Evolutionary conservation across 169 alveolate species (phyloP).

Genomic region (Cryptosporidium parvum): DNA sequence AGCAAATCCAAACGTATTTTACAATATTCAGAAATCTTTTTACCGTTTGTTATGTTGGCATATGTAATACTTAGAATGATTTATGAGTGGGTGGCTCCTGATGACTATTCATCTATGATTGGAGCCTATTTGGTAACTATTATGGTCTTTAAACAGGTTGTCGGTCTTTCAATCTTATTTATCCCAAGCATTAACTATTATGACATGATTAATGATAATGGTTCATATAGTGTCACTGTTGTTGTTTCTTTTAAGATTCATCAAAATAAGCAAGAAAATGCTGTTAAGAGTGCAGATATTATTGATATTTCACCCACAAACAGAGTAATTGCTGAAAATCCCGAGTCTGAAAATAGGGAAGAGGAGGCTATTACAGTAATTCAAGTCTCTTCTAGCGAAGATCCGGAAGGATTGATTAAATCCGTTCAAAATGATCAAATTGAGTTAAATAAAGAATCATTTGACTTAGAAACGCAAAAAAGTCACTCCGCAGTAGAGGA

Average conservation of each 20-base stretch:
- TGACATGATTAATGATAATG: conserved; percentile 33
- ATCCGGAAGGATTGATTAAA: neutral
- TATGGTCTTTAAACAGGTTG: conserved; percentile 50
- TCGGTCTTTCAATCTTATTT: conserved; percentile 53
- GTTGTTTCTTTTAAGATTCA: conserved; percentile 2
- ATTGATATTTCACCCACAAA: neutral
- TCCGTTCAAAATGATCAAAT: neutral
- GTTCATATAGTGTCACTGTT: conserved; percentile 17
- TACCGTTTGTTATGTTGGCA: conserved; percentile 43
- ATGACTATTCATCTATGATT: conserved; percentile 22
- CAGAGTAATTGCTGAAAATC: neutral
- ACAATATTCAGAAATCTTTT: conserved; percentile 45
- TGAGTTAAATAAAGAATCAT: neutral
- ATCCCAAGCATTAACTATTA: conserved; percentile 22
- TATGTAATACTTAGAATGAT: conserved; percentile 47
- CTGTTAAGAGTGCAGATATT: neutral
- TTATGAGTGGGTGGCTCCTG: conserved; percentile 55
- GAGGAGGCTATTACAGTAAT: neutral
- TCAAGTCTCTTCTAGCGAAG: neutral
- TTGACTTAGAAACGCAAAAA: conserved; percentile 14
- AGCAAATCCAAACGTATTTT: conserved; percentile 40
- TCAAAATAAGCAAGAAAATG: neutral
- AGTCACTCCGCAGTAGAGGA: conserved; percentile 54
- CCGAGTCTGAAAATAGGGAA: conserved; percentile 1
- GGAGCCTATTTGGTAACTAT: conserved; percentile 34